Evolutionary conservation across 257 asterid species (phyloP).

Genomic region (Solanum pimpinellifolium): DNA sequence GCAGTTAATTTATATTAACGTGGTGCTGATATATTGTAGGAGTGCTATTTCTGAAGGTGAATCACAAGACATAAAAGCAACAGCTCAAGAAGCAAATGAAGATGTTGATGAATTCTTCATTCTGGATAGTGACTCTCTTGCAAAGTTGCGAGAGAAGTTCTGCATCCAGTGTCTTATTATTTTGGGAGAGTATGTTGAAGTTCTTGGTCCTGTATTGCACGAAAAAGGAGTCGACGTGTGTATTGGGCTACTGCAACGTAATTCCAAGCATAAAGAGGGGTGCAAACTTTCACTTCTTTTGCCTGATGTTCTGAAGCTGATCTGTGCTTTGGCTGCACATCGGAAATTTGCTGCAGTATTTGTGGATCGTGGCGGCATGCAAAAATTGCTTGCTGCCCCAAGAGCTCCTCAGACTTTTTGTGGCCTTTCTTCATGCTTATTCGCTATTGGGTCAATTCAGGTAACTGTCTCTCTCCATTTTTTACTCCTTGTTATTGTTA

Average conservation of each 20-base stretch:
- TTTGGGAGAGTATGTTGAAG: constrained; percentile 97
- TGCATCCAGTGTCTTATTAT: constrained; percentile 86
- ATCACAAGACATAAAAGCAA: constrained; percentile 32
- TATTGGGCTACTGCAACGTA: constrained; percentile 68
- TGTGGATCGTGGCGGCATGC: constrained; percentile 96
- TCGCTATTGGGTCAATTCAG: constrained; percentile 90
- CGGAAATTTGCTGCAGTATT: constrained; percentile 83
- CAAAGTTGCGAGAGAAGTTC: constrained; percentile 83
- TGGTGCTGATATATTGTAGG: constrained; percentile 25
- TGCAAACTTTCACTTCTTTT: constrained; percentile 32
- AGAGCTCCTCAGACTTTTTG: constrained; percentile 55
- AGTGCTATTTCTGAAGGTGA: constrained; percentile 36
- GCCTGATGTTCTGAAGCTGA: constrained; percentile 82
- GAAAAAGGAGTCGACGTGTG: constrained; percentile 98
- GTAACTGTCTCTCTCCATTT: constrained; percentile 19
- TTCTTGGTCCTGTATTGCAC: constrained; percentile 94
- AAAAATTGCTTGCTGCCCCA: constrained; percentile 66
- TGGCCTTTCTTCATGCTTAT: constrained; percentile 90
- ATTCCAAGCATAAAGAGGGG: constrained; percentile 56
- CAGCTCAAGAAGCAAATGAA: constrained; percentile 42
- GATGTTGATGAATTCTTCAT: constrained; percentile 49
- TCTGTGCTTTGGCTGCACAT: constrained; percentile 92
- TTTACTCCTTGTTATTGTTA: background rate
- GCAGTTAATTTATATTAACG: background rate
- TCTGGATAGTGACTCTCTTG: constrained; percentile 56